Conservation (phyloP, 2,329 filamentous ascomycete genomes). For the Arthrobotrys conoides region DNA sequence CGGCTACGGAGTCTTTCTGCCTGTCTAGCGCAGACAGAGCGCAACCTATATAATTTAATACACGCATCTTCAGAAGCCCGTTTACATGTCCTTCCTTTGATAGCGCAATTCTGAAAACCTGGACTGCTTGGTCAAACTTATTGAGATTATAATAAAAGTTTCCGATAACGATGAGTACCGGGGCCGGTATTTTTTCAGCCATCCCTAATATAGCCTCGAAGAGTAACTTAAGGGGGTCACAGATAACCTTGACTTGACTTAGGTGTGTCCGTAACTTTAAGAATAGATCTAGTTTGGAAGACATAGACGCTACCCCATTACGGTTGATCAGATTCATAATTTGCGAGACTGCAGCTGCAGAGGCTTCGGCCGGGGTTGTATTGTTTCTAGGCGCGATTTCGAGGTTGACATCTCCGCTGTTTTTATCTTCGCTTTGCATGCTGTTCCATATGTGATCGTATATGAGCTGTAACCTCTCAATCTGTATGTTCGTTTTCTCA, state of each 20-base stretch:
- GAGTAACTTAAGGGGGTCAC: conserved; percentile 3
- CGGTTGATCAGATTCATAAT: neutral
- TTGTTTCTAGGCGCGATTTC: too few species aligned
- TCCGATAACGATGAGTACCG: neutral
- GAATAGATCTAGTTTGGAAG: neutral
- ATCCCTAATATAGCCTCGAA: neutral
- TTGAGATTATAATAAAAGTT: neutral
- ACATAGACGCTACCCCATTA: too few species aligned
- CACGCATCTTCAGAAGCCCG: neutral
- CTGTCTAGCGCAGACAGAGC: neutral
- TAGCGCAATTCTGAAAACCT: neutral
- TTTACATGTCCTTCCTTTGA: neutral
- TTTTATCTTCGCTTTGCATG: too few species aligned
- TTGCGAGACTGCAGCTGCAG: neutral
- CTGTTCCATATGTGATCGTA: neutral
- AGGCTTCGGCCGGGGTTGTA: neutral
- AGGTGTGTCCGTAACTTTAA: neutral
- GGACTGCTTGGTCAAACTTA: neutral
- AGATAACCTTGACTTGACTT: neutral
- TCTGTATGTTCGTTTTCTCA: neutral
- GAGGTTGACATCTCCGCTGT: too few species aligned
- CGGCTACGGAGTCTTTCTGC: too few species aligned
- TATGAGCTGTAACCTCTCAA: neutral
- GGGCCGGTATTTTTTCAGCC: neutral
- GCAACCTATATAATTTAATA: neutral